phyloP scores from a whole-genome alignment of 192 early-diverging fungal genomes.

The Coemansia sp. region DNA sequence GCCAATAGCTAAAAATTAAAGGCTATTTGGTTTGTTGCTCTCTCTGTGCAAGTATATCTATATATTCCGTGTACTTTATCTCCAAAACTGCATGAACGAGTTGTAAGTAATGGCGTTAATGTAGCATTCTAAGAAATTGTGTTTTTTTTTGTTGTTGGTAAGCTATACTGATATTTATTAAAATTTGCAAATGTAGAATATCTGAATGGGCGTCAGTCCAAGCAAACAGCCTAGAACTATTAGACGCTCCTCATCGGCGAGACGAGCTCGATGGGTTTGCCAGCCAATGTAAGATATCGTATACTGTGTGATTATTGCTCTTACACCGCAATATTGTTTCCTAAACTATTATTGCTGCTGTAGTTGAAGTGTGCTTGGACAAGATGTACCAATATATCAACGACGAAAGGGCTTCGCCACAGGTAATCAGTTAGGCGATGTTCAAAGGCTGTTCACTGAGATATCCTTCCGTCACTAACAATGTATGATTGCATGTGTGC shows the following conservation, averaged over 20 bases:
- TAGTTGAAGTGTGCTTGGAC: slow-evolving; percentile 32
- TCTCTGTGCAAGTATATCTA: background rate
- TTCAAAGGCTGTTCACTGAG: background rate
- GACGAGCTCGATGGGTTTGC: background rate
- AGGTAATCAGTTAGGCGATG: background rate
- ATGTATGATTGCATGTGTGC: background rate
- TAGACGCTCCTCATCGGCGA: slow-evolving; percentile 4
- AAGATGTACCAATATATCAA: slow-evolving; percentile 16
- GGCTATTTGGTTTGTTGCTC: too few species aligned
- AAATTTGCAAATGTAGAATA: background rate
- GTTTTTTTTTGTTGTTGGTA: background rate
- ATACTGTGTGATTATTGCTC: background rate
- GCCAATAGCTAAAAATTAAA: too few species aligned
- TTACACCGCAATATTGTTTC: background rate
- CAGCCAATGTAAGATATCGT: background rate
- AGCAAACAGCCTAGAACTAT: background rate
- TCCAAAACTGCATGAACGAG: background rate
- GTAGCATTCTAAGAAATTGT: background rate
- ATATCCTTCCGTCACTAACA: background rate
- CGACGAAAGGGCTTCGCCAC: background rate
- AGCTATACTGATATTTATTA: background rate
- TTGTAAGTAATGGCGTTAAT: background rate
- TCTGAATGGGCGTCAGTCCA: background rate
- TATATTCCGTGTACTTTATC: background rate
- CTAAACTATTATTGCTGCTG: background rate